A percentile compares a stretch with the other conserved stretches of the same genome.
phyloP scores from a whole-genome alignment of 2,329 filamentous ascomycete species.

The Fusarium newnesense region DNA sequence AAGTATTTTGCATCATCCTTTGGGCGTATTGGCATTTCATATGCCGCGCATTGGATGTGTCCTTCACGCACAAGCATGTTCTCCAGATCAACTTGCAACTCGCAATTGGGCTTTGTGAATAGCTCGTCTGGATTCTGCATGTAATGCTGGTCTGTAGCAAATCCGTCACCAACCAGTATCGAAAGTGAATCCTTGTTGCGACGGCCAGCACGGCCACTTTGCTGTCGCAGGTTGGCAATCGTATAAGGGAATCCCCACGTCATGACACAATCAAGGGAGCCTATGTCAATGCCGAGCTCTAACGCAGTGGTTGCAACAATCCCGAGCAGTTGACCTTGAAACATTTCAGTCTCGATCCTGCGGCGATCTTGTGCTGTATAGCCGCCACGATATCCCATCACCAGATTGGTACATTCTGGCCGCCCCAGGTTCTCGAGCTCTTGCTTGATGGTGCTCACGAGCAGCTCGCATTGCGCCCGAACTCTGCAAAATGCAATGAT shows the following conservation, averaged over 20 bases:
- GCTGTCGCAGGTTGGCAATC: conserved; percentile 92
- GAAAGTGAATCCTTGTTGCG: conserved; percentile 94
- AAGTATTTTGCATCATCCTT: conserved; percentile 83
- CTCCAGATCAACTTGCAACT: conserved; percentile 88
- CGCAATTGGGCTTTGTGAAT: conserved; percentile 89
- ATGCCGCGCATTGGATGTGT: conserved; percentile 93
- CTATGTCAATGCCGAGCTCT: conserved; percentile 95
- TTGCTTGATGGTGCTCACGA: conserved; percentile 81
- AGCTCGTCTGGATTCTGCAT: conserved; percentile 97
- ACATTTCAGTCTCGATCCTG: conserved; percentile 94
- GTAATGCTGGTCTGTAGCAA: conserved; percentile 92
- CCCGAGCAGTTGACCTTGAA: conserved; percentile 90
- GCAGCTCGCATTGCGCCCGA: conserved; percentile 85
- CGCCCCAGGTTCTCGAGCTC: conserved; percentile 80
- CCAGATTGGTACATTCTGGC: conserved; percentile 77
- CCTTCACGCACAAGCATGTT: conserved; percentile 93
- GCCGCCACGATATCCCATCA: conserved; percentile 96
- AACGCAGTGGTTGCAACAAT: conserved; percentile 94
- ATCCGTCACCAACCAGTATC: conserved; percentile 87
- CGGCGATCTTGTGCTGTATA: conserved; percentile 93
- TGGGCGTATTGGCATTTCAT: conserved; percentile 91
- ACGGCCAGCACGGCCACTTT: conserved; percentile 91
- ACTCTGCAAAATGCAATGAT: conserved; percentile 94
- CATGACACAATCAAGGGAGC: conserved; percentile 90
- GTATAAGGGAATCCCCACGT: conserved; percentile 96